A percentile compares a stretch with the other conserved stretches of the same genome.
Conservation (phyloP, 768 basidiomycete genomes). For the Infundibulicybe gibba region DNA sequence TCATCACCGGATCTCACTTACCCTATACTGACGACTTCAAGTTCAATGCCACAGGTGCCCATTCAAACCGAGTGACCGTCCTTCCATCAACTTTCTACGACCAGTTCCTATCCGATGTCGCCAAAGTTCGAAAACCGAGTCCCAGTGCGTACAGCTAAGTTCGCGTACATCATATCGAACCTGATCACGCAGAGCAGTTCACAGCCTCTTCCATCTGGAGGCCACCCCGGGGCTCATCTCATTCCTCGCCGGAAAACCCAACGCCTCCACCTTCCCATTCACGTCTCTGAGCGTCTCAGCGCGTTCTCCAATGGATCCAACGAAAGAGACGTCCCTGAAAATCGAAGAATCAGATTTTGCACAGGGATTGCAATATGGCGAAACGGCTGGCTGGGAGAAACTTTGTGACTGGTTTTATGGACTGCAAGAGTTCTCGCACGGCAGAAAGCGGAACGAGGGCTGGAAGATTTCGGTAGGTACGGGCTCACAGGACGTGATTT, state of each 20-base stretch:
- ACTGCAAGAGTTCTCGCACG: constrained; percentile 71
- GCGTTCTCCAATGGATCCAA: constrained; percentile 41
- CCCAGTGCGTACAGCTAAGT: constrained; percentile 25
- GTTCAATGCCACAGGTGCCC: too few relatives aligned
- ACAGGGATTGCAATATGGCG: constrained; percentile 71
- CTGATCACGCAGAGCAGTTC: constrained; percentile 34
- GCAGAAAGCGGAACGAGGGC: constrained; percentile 52
- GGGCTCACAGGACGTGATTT: constrained; percentile 88
- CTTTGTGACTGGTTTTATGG: constrained; percentile 66
- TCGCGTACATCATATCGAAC: constrained; percentile 3
- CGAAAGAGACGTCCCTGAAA: constrained; percentile 43
- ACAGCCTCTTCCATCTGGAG: constrained; percentile 77
- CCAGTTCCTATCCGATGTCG: constrained; percentile 55
- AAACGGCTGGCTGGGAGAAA: constrained; percentile 64
- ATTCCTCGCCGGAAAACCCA: constrained; percentile 89
- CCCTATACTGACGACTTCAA: too few relatives aligned
- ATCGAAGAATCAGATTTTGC: constrained; percentile 60
- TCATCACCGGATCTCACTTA: too few relatives aligned
- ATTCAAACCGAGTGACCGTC: constrained; percentile 14
- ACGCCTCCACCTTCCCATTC: constrained; percentile 89
- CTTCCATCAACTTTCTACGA: constrained; percentile 55
- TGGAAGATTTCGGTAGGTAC: constrained; percentile 79
- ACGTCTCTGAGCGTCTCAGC: constrained; percentile 69
- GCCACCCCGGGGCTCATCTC: constrained; percentile 74
- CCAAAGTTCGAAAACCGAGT: constrained; percentile 61